Base-by-base conservation (phyloP, 192 early-diverging fungal species). In the Jimgerdemannia lactiflua region DNA sequence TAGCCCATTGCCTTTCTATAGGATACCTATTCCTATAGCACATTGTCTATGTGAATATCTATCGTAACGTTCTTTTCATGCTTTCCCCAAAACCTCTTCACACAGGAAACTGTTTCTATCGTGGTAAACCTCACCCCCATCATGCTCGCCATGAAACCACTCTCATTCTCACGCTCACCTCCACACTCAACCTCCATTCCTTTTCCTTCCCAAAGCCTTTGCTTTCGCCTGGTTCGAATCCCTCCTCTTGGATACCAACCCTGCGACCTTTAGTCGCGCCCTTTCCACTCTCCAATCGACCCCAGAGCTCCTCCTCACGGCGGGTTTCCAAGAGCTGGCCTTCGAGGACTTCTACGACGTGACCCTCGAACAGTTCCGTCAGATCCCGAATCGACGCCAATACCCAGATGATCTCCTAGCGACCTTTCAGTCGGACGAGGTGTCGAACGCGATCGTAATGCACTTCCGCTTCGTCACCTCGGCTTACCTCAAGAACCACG, bases 211-310 rank as follows among this genome's bases (percentile, higher is more conserved):
- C 29, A 42, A 72, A 89, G 88, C 89, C 4, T 83, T 90, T 75
- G 85, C 80, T 14, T 90, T 89, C 83, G 89, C 89, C 4, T 90
- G 87, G 87, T 90, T 90, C 71, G 89, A 89, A 74, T 75, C 85
- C 42, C 73, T 84, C 11, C 54, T 85, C n/a, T 75, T 75, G 29
- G 77, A 70, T 67, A 43, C 64, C 29, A 74, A 78, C 39, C 74
- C 73, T 11, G 65, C 68, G 54, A 39, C 81, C 18, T 78, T 76
- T 43, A 44, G 70, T 3, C 41, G 72, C 20, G 82, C 80, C 7
- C 59, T 86, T 4, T 74, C 72, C 3, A 69, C 73, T 43, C 75
- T 90, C 4, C 71, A 87, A 63, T 71, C 68, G 20, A 84, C 88
- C 8, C 75, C 79, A 9, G 70, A 85, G 20, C 70, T 86, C 4